phyloP scores from a whole-genome alignment of 2,329 filamentous ascomycete species.

The Fusarium longipes region DNA sequence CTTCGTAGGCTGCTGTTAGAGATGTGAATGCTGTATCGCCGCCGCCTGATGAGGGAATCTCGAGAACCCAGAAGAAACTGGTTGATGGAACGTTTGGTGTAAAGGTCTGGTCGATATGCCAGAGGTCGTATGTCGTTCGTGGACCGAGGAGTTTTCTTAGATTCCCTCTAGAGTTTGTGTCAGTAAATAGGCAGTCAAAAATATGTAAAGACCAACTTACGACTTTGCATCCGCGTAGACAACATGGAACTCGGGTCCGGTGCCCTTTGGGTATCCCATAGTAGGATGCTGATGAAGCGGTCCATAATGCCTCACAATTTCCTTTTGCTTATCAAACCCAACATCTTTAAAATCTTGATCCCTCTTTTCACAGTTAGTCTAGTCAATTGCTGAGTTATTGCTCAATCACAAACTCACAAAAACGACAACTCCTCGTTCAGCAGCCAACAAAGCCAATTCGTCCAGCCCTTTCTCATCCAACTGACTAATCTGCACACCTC shows the following conservation, averaged over 20 bases:
- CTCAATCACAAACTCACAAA: slow-evolving; percentile 38
- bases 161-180: slow-evolving; percentile 34
- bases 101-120: slow-evolving; percentile 52
- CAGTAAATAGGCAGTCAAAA: accelerated
- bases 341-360: slow-evolving; percentile 50
- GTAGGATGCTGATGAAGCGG: slow-evolving; percentile 49
- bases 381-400: accelerated
- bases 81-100: slow-evolving; percentile 48
- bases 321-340: slow-evolving; percentile 47
- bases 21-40: slow-evolving; percentile 50
- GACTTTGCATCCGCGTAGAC: slow-evolving; percentile 49
- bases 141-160: slow-evolving; percentile 45
- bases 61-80: slow-evolving; percentile 51
- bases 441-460: slow-evolving; percentile 48
- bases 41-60: slow-evolving; percentile 42
- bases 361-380: slow-evolving; percentile 30
- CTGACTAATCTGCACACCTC: slow-evolving; percentile 46
- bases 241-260: slow-evolving; percentile 49
- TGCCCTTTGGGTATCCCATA: slow-evolving; percentile 49
- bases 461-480: slow-evolving; percentile 44
- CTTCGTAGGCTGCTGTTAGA: slow-evolving; percentile 47
- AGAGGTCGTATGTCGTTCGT: slow-evolving; percentile 47
- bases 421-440: slow-evolving; percentile 49
- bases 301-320: slow-evolving; percentile 48
- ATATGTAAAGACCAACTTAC: slow-evolving; percentile 17